Percentiles rank a stretch among this genome's conserved stretches.
Conservation (phyloP, 805 yeast genomes). For the Metschnikowia reukaufii region DNA sequence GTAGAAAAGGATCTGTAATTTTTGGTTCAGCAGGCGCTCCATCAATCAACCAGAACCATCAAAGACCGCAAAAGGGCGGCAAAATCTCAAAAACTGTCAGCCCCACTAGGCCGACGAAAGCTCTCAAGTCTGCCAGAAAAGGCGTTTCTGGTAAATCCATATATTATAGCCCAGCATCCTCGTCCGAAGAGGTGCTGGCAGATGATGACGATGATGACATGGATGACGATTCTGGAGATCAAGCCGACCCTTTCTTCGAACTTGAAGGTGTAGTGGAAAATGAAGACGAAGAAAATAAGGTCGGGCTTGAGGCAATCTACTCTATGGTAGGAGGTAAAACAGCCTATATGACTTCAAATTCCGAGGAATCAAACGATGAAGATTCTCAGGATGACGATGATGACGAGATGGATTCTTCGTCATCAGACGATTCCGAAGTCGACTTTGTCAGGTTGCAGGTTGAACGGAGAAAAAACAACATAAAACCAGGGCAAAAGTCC, state of each 20-base stretch:
- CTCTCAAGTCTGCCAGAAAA: constrained; percentile 15
- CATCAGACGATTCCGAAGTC: constrained; percentile 58
- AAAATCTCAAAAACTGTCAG: constrained; percentile 1
- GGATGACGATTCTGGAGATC: neutral
- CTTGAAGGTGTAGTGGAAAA: neutral
- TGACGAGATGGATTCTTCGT: constrained; percentile 29
- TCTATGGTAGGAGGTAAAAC: constrained; percentile 22
- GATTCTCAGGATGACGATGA: constrained; percentile 25
- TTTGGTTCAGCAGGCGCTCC: constrained; percentile 3
- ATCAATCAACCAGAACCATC: neutral
- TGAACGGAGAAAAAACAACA: constrained; percentile 49
- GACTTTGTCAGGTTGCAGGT: constrained; percentile 74
- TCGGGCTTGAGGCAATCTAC: constrained; percentile 25
- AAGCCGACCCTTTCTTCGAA: neutral
- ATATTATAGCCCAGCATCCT: constrained; percentile 3
- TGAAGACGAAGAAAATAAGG: constrained; percentile 13
- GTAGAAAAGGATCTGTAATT: constrained; percentile 17
- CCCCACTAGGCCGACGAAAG: constrained; percentile 9
- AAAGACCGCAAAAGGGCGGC: constrained; percentile 1
- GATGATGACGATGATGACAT: constrained; percentile 3
- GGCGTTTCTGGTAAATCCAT: constrained; percentile 13
- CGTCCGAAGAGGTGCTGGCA: constrained; percentile 3
- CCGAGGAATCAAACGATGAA: constrained; percentile 34
- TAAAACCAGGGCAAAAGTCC: constrained; percentile 12
- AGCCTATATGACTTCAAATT: constrained; percentile 22